These are phyloP conservation scores for Mucuna pruriens DNA, from an alignment of 306 rosid genomes.

Conservation along the genomic window DNA sequence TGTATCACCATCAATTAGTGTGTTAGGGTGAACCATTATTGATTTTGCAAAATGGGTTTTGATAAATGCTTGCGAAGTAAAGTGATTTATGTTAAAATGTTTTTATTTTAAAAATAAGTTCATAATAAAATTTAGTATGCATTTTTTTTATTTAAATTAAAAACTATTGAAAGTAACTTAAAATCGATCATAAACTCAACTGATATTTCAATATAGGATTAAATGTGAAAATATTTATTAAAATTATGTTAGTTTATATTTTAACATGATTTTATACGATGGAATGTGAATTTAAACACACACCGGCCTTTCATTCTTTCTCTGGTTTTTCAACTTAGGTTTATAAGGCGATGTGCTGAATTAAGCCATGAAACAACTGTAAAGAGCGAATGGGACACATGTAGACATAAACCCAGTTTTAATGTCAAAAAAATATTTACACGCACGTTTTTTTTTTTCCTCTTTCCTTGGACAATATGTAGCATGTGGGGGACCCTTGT, in stretches of 20 bases:
- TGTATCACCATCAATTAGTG: not conserved
- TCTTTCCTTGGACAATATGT: not conserved
- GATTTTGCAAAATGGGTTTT: not conserved
- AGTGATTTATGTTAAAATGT: not conserved
- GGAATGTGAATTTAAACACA: too few relatives aligned
- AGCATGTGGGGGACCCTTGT: not conserved
- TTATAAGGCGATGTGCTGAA: not conserved
- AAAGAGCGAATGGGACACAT: not conserved
- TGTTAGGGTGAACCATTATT: not conserved
- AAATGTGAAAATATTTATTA: too few relatives aligned
- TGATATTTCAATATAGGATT: too few relatives aligned
- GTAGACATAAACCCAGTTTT: conserved; percentile 11
- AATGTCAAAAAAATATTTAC: not conserved
- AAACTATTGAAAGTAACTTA: too few relatives aligned
- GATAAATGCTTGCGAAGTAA: not conserved
- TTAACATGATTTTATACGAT: not conserved
- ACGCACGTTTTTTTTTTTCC: not conserved
- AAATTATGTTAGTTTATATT: too few relatives aligned
- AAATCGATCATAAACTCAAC: too few relatives aligned
- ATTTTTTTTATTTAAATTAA: too few relatives aligned
- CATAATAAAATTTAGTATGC: too few relatives aligned
- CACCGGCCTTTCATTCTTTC: not conserved
- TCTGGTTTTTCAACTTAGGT: conserved; percentile 6
- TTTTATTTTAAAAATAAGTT: too few relatives aligned
- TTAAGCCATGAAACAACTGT: not conserved